A percentile compares a stretch with the other conserved stretches of the same genome.
These are phyloP conservation scores for Pseudopithomyces chartarum DNA, from an alignment of 2,329 filamentous ascomycete species.

Conservation along the genomic window DNA sequence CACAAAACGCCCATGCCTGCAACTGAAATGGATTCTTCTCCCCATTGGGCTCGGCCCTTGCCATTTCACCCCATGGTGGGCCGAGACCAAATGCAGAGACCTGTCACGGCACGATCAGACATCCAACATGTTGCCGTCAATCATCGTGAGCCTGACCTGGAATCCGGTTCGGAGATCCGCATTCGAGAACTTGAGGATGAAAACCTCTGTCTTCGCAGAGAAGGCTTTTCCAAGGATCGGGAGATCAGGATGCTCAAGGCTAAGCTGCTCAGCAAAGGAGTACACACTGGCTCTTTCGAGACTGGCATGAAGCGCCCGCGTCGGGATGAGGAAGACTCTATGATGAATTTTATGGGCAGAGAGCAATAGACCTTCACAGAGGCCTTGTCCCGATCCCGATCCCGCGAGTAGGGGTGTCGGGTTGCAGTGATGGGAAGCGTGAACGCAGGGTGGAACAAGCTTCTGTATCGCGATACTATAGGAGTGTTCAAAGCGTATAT, in stretches of 20 bases:
- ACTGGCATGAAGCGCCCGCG: conserved; percentile 1
- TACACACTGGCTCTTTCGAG: background rate
- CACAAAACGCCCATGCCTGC: background rate
- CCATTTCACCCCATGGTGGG: conserved; percentile 1
- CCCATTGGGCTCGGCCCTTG: background rate
- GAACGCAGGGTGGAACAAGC: too few species aligned
- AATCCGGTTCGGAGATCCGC: background rate
- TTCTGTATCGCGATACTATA: too few species aligned
- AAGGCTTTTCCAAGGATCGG: background rate
- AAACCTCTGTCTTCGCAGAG: background rate
- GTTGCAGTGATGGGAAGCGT: background rate
- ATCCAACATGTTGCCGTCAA: background rate
- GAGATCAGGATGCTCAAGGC: conserved; percentile 6
- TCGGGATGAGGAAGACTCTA: background rate
- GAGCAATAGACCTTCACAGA: background rate
- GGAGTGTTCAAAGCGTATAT: too few species aligned
- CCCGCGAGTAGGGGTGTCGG: background rate
- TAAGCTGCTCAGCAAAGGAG: background rate
- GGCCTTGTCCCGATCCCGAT: background rate
- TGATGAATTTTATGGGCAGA: background rate
- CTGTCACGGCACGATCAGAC: background rate
- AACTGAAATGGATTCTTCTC: background rate
- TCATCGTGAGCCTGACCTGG: background rate
- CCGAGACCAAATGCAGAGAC: background rate
- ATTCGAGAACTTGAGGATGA: conserved; percentile 3